These are phyloP conservation scores for Candida nemodendra DNA, from an alignment of 805 yeast genomes.

Conservation along the genomic window DNA sequence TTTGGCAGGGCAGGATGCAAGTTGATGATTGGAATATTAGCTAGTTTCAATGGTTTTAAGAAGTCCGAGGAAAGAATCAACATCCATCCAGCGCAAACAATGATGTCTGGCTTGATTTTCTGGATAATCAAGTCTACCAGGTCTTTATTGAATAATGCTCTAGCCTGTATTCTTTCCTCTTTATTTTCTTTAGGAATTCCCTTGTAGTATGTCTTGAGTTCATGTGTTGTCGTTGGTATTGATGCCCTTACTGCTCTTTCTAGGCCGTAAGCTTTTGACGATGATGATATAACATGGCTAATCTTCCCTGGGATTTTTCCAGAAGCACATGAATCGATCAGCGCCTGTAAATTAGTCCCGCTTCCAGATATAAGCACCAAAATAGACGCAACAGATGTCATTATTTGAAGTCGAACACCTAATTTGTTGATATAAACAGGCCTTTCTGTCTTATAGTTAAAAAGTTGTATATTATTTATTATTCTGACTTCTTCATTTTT, in stretches of 20 bases:
- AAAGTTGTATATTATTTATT: too few species aligned
- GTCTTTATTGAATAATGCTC: conserved; percentile 75
- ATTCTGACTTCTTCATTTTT: too few species aligned
- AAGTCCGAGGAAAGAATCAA: conserved; percentile 80
- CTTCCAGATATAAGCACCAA: conserved; percentile 90
- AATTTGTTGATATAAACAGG: too few species aligned
- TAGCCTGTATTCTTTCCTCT: conserved; percentile 53
- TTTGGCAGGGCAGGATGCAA: conserved; percentile 98
- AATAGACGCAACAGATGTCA: conserved; percentile 32
- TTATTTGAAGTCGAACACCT: too few species aligned
- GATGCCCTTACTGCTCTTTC: conserved; percentile 67
- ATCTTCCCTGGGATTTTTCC: conserved; percentile 48
- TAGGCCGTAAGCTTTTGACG: conserved; percentile 83
- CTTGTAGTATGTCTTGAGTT: conserved; percentile 68
- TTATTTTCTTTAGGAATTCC: conserved; percentile 71
- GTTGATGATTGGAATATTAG: conserved; percentile 77
- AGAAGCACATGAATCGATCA: conserved; percentile 66
- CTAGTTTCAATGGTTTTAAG: conserved; percentile 59
- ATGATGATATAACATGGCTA: conserved; percentile 80
- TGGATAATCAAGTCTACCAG: conserved; percentile 64
- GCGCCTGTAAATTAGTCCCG: conserved; percentile 94
- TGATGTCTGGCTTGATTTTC: conserved; percentile 67
- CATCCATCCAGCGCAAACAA: conserved; percentile 99
- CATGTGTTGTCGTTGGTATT: conserved; percentile 73
- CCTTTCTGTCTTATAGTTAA: too few species aligned